These are phyloP conservation scores for Solanum appendiculatum DNA, from an alignment of 257 asterid species.

Conservation along the genomic window DNA sequence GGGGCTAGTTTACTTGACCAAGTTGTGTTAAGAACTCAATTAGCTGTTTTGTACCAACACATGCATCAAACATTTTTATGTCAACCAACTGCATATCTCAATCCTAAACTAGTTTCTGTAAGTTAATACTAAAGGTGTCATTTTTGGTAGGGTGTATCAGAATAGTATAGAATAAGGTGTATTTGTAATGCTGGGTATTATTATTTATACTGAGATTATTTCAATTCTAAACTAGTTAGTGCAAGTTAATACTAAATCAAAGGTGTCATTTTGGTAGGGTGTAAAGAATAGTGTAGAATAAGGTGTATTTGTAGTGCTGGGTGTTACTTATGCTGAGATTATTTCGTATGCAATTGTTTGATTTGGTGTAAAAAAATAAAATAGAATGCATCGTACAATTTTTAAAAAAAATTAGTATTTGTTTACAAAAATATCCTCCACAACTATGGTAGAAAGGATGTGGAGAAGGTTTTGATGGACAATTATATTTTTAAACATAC, in stretches of 20 bases:
- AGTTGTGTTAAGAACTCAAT: not conserved
- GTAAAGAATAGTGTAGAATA: not conserved
- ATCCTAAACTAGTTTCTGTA: not conserved
- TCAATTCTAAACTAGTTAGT: not conserved
- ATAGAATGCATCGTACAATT: no score
- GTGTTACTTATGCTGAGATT: not conserved
- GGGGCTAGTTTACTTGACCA: not conserved
- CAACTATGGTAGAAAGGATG: no score
- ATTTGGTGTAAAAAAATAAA: no score
- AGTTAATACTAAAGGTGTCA: not conserved
- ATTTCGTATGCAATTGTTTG: not conserved
- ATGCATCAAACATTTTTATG: not conserved
- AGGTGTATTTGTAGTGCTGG: accelerated
- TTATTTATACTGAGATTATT: not conserved
- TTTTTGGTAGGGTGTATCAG: not conserved
- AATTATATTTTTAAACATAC: no score
- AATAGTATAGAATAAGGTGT: not conserved
- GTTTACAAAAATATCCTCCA: no score
- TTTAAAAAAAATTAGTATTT: no score
- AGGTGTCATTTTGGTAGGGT: not conserved
- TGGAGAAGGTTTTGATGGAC: no score
- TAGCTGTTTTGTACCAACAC: not conserved
- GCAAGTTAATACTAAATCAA: not conserved
- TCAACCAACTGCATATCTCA: not conserved
- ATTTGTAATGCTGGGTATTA: not conserved